Evolutionary conservation across 352 stramenopile genomes (phyloP).

Genomic region (Globisporangium parvum): DNA sequence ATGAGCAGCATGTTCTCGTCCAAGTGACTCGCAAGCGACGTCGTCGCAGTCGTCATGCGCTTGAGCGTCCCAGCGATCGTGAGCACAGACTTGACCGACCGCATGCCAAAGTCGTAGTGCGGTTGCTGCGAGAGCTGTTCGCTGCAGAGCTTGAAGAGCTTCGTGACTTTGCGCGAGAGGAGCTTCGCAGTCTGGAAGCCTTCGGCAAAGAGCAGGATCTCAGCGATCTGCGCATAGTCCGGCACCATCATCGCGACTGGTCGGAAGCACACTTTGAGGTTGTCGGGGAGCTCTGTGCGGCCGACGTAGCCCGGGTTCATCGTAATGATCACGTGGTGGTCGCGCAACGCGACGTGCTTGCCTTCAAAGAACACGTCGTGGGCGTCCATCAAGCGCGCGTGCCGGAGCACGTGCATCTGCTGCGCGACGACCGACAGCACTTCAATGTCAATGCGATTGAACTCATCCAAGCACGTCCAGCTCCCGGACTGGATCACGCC

Average conservation of each 20-base stretch:
- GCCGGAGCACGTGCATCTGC: slow-evolving; percentile 68
- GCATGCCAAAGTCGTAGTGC: slow-evolving; percentile 89
- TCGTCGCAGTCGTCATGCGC: slow-evolving; percentile 12
- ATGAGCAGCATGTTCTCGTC: slow-evolving; percentile 87
- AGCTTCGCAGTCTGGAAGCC: slow-evolving; percentile 65
- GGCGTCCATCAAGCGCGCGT: slow-evolving; percentile 30
- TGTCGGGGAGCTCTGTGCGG: slow-evolving; percentile 78
- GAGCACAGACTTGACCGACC: slow-evolving; percentile 79
- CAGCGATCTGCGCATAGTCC: slow-evolving; percentile 77
- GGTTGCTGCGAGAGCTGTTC: slow-evolving; percentile 81
- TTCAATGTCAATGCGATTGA: slow-evolving; percentile 88
- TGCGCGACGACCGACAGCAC: slow-evolving; percentile 86
- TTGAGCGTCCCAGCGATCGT: slow-evolving; percentile 70
- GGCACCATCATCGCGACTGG: slow-evolving; percentile 88
- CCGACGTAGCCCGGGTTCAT: slow-evolving; percentile 86
- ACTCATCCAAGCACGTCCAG: slow-evolving; percentile 88
- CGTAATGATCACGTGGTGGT: slow-evolving; percentile 83
- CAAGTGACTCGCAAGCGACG: slow-evolving; percentile 14
- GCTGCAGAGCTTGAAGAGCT: slow-evolving; percentile 79
- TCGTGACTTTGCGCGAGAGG: slow-evolving; percentile 63
- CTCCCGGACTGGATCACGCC: slow-evolving; percentile 67
- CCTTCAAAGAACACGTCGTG: slow-evolving; percentile 52
- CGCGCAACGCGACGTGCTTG: slow-evolving; percentile 39
- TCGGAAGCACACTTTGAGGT: slow-evolving; percentile 80
- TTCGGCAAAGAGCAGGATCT: slow-evolving; percentile 81